phyloP scores from a whole-genome alignment of 2,329 filamentous ascomycete species.

The Fusarium temperatum region DNA sequence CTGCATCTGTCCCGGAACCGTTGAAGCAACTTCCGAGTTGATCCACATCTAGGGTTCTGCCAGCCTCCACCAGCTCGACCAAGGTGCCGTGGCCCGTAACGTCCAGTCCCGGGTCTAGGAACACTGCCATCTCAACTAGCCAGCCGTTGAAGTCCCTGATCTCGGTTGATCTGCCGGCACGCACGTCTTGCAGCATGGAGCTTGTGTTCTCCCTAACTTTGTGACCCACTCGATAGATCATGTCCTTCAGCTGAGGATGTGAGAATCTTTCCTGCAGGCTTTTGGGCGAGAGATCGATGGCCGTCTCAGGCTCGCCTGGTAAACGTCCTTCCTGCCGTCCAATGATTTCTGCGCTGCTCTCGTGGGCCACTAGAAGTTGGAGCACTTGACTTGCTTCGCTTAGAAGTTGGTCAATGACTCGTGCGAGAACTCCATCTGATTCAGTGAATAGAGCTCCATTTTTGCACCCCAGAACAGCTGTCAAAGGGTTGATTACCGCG shows the following conservation, averaged over 20 bases:
- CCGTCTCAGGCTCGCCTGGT: not conserved
- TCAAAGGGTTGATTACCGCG: slow-evolving; percentile 84
- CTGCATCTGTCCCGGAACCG: slow-evolving; percentile 16
- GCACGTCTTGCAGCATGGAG: slow-evolving; percentile 70
- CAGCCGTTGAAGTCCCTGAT: slow-evolving; percentile 69
- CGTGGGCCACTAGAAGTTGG: slow-evolving; percentile 70
- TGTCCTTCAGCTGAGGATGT: slow-evolving; percentile 50
- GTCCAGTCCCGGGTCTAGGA: slow-evolving; percentile 48
- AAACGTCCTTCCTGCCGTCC: not conserved
- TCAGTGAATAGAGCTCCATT: slow-evolving; percentile 81
- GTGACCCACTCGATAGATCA: slow-evolving; percentile 58
- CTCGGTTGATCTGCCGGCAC: slow-evolving; percentile 62
- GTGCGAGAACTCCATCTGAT: slow-evolving; percentile 57
- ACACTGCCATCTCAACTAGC: slow-evolving; percentile 58
- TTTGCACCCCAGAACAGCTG: slow-evolving; percentile 76
- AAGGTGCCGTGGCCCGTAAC: slow-evolving; percentile 53
- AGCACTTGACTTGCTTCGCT: slow-evolving; percentile 81
- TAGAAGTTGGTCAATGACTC: slow-evolving; percentile 74
- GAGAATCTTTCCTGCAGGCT: slow-evolving; percentile 54
- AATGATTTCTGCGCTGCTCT: slow-evolving; percentile 55
- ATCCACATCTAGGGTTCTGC: slow-evolving; percentile 44
- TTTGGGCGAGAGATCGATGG: slow-evolving; percentile 24
- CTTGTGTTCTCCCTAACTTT: slow-evolving; percentile 64
- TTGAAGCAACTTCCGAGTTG: slow-evolving; percentile 47
- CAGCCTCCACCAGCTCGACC: slow-evolving; percentile 54